Evolutionary conservation across 305 asterid genomes (phyloP), one percentile per base, ranked within the genome.

Genomic region (Vinca major): DNA sequence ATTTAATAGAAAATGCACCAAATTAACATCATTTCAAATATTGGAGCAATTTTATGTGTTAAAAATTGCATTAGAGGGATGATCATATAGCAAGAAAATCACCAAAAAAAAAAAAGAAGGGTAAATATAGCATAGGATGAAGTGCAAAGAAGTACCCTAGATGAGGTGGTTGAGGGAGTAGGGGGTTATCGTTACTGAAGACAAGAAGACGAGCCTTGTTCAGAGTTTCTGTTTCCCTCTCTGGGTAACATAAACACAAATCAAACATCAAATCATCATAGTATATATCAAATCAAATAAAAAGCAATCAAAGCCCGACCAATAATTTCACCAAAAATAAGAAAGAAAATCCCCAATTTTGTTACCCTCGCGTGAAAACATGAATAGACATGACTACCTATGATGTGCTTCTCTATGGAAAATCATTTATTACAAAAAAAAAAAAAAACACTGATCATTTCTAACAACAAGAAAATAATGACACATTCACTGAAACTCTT

Each of bases 171-270:
- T 85, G 97, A 61, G 85, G 84, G 43, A 91, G 69, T 56, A 80
- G 20, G 73, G 52, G 65, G 66, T 47, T 54, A 74, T 91, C 96
- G 72, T 80, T 91, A 10, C 79, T 82, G 85, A 85, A 87, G 41
- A 91, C 96, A 70, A 91, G 85, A 37, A 87, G 96, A 48, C 97
- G 92, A 55, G 97, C 97, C 75, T 84, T 88, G 85, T 89, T 87
- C 80, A 91, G 77, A 11, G 95, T 88, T 75, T 91, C 97, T n/a
- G 96, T 87, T 85, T 91, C 96, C 83, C 96, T 86, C 75, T 91
- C 97, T 90, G 80, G 49, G 19, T 45, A 40, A 49, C 55, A 56
- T 57, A 63, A 52, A 66, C 7, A 26, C 4, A 26, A 26, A 26
- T 26, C 16, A 58, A 47, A 63, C 53, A 72, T 63, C 68, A 73